Conservation (phyloP, 2,329 filamentous ascomycete genomes). For the Dactylellina haptotyla region DNA sequence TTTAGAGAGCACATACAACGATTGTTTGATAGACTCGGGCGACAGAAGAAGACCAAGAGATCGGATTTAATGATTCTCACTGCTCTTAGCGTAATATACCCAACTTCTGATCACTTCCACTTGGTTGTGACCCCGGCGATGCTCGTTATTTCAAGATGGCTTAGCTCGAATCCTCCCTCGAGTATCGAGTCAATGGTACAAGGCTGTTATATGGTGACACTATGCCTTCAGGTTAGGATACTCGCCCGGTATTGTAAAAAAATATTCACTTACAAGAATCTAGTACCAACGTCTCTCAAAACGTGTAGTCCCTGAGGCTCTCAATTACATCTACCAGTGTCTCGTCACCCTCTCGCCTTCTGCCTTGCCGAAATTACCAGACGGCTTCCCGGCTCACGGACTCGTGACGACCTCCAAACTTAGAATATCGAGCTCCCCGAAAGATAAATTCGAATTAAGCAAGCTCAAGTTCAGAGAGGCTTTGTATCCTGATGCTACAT, state of each 20-base stretch:
- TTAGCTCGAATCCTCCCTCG: conserved; percentile 78
- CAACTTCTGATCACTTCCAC: conserved; percentile 97
- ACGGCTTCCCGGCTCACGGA: conserved; percentile 72
- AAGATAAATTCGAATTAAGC: conserved; percentile 62
- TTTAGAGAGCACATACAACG: conserved; percentile 78
- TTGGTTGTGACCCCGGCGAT: conserved; percentile 91
- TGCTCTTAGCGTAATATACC: conserved; percentile 84
- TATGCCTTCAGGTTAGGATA: conserved; percentile 67
- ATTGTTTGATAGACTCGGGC: conserved; percentile 67
- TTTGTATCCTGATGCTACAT: conserved; percentile 58
- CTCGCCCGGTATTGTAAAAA: background rate
- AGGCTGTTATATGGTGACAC: conserved; percentile 80
- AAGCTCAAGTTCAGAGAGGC: conserved; percentile 72
- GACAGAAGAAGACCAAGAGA: conserved; percentile 35
- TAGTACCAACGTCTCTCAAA: conserved; percentile 86
- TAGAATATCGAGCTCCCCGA: conserved; percentile 60
- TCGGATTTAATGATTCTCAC: conserved; percentile 86
- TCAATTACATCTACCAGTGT: conserved; percentile 82
- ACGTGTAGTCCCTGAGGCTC: conserved; percentile 86
- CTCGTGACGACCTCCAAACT: conserved; percentile 67
- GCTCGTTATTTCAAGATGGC: conserved; percentile 82
- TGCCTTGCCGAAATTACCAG: conserved; percentile 64
- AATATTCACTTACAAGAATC: background rate
- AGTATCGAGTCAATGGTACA: conserved; percentile 73
- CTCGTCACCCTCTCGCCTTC: conserved; percentile 73